Evolutionary conservation across 805 yeast species (phyloP).

Genomic region (Candida saitoana): DNA sequence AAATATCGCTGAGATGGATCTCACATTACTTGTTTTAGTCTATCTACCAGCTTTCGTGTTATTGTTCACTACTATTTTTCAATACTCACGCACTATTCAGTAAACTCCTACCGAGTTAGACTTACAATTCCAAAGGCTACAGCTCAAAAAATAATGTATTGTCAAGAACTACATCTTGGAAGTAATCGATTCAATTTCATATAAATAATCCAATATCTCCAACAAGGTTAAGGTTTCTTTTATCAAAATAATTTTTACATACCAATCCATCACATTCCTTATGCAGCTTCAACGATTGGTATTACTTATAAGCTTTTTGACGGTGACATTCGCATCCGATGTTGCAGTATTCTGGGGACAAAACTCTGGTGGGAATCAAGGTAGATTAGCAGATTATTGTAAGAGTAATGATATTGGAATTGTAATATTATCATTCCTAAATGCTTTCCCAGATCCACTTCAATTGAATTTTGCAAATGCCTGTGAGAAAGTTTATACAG

Average conservation of each 20-base stretch:
- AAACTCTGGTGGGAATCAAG: conserved; percentile 31
- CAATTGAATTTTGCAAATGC: conserved; percentile 47
- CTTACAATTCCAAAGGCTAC: too few relatives aligned
- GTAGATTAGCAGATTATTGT: conserved; percentile 51
- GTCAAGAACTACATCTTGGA: neutral
- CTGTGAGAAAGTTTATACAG: conserved; percentile 33
- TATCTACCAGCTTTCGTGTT: neutral
- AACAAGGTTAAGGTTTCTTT: neutral
- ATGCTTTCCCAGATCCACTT: conserved; percentile 46
- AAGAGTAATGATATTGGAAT: conserved; percentile 65
- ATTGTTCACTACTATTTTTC: neutral
- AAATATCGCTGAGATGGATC: neutral
- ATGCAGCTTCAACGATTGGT: neutral
- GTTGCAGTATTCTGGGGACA: conserved; percentile 31
- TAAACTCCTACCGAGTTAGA: neutral
- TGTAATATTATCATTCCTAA: conserved; percentile 65
- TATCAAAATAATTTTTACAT: neutral
- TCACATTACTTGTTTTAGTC: neutral
- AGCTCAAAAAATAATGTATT: neutral
- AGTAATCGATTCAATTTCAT: neutral
- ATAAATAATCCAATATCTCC: neutral
- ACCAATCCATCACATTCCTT: conserved; percentile 4
- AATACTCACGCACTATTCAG: neutral
- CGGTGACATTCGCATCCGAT: conserved; percentile 8
- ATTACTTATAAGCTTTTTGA: conserved; percentile 4